Conservation (phyloP, 2,329 filamentous ascomycete genomes). For the Aspergillus glaucus region DNA sequence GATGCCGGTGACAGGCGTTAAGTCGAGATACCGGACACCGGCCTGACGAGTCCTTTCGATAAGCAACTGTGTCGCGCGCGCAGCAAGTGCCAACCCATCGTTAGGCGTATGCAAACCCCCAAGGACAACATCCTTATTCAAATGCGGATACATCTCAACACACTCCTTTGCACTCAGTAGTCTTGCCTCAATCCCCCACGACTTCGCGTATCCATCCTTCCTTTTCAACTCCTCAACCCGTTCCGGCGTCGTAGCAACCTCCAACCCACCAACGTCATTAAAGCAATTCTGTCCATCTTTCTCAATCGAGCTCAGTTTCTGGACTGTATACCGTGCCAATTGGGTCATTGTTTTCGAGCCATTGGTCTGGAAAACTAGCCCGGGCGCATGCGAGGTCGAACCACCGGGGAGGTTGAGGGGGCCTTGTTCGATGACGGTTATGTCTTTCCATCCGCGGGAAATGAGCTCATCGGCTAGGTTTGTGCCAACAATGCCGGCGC, state of each 20-base stretch:
- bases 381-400: slow-evolving; percentile 60
- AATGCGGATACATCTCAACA: slow-evolving; percentile 47
- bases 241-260: slow-evolving; percentile 56
- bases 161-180: slow-evolving; percentile 51
- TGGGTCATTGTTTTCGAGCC: slow-evolving; percentile 43
- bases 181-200: slow-evolving; percentile 54
- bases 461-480: slow-evolving; percentile 61
- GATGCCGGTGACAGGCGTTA: slow-evolving; percentile 54
- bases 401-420: slow-evolving; percentile 58
- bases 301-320: slow-evolving; percentile 52
- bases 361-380: slow-evolving; percentile 59
- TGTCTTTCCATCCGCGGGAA: slow-evolving; percentile 55
- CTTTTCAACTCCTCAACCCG: slow-evolving; percentile 57
- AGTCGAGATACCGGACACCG: slow-evolving; percentile 54
- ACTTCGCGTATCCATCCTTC: slow-evolving; percentile 54
- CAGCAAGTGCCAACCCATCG: slow-evolving; percentile 57
- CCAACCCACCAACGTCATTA: slow-evolving; percentile 58
- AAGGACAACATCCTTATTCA: slow-evolving; percentile 50
- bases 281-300: slow-evolving; percentile 47
- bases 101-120: slow-evolving; percentile 56
- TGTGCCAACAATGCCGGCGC: slow-evolving; percentile 58
- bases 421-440: slow-evolving; percentile 60
- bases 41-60: slow-evolving; percentile 52
- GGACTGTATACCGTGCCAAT: slow-evolving; percentile 56
- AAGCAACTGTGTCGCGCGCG: slow-evolving; percentile 55